These are phyloP conservation scores for Irpex sp. DNA, from an alignment of 1,284 basidiomycete species.

Conservation along the genomic window DNA sequence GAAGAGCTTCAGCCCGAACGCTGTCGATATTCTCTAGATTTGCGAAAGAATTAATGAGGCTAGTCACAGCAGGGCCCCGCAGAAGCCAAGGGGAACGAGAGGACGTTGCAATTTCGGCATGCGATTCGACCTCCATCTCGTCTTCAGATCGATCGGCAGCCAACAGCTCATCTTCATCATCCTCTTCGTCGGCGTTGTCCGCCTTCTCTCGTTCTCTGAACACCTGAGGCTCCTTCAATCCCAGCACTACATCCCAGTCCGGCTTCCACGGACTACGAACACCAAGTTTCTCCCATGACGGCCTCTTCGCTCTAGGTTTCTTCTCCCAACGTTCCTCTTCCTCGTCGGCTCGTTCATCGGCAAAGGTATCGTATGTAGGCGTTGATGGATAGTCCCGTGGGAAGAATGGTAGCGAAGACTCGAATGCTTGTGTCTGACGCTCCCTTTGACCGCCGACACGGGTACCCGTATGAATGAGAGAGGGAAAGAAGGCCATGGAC, in stretches of 20 bases:
- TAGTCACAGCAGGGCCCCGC: slow-evolving; percentile 38
- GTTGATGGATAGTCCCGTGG: slow-evolving; percentile 77
- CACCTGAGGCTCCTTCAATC: slow-evolving; percentile 29
- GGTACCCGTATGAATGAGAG: slow-evolving; percentile 74
- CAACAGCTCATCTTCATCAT: not conserved
- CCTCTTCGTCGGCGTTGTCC: not conserved
- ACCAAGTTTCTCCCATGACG: slow-evolving; percentile 64
- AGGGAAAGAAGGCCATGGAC: slow-evolving; percentile 82
- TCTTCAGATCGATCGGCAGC: not conserved
- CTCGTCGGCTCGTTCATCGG: slow-evolving; percentile 39
- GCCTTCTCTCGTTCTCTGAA: slow-evolving; percentile 24
- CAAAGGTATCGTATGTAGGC: slow-evolving; percentile 45
- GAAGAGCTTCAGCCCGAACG: slow-evolving; percentile 28
- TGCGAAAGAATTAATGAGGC: slow-evolving; percentile 28
- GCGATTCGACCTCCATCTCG: not conserved
- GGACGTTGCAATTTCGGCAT: slow-evolving; percentile 1
- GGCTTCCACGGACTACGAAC: slow-evolving; percentile 68
- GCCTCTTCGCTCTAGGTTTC: slow-evolving; percentile 81
- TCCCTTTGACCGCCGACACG: slow-evolving; percentile 80
- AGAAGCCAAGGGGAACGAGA: slow-evolving; percentile 58
- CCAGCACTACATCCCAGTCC: slow-evolving; percentile 66
- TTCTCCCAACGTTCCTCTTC: slow-evolving; percentile 66
- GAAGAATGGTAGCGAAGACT: slow-evolving; percentile 68
- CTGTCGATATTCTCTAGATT: too few relatives aligned
- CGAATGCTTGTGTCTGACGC: slow-evolving; percentile 69